Evolutionary conservation across 306 rosid genomes (phyloP).

Genomic region (Malus orientalis): DNA sequence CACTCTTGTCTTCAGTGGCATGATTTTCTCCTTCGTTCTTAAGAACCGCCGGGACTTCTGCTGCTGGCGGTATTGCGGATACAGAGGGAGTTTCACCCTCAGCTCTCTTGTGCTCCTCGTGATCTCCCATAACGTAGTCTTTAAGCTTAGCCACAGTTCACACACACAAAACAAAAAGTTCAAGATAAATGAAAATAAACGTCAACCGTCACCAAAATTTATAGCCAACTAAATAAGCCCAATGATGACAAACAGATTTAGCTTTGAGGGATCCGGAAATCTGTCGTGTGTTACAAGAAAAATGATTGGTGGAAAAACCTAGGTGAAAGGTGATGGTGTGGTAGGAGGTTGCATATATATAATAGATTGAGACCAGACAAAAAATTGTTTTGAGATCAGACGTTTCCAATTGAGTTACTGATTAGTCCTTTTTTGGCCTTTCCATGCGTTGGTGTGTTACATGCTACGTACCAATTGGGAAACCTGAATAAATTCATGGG

Average conservation of each 20-base stretch:
- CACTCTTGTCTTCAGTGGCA: conserved; percentile 13
- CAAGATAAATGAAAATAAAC: not conserved
- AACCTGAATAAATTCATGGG: not conserved
- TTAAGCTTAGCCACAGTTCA: conserved; percentile 27
- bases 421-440: not conserved
- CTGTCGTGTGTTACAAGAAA: not conserved
- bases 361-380: not conserved
- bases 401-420: not conserved
- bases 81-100: conserved; percentile 12
- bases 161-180: not conserved
- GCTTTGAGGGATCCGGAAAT: not conserved
- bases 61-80: not conserved
- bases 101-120: conserved; percentile 25
- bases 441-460: not conserved
- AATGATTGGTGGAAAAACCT: not conserved
- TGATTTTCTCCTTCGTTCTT: conserved; percentile 2
- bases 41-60: not conserved
- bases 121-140: conserved; percentile 42
- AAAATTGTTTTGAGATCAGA: not conserved
- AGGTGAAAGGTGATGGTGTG: not conserved
- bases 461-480: not conserved
- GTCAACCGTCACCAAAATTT: not conserved
- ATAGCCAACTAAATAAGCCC: not conserved
- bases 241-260: not conserved
- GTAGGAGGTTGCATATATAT: not conserved